Evolutionary conservation across 1,284 basidiomycete species (phyloP), one percentile per base, ranked within the genome.

Genomic region (Vanrija sp.): DNA sequence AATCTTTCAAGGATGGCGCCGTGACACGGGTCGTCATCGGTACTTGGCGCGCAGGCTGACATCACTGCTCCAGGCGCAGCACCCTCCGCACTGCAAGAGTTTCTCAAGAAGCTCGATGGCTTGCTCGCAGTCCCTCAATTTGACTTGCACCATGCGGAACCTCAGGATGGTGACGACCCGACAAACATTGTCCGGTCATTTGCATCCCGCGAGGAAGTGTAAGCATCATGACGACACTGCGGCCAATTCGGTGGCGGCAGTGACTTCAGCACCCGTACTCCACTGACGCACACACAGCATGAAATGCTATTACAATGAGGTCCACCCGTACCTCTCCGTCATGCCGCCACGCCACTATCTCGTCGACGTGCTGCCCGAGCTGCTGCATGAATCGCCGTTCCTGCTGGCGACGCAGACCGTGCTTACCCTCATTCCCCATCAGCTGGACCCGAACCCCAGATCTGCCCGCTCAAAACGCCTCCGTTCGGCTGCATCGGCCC

Each of bases 251-350:
- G 10, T 5, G 10, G 25, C 12, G 25, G 12, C 31, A 31, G 12
- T 31, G 16, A 35, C 2, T 44, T 23, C 36, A n/a, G 35, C 5
- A 12, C 18, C 31, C 9, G 15, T 12, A 14, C 8, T 27, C 47
- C 35, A 24, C 48, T 59, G 39, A 52, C 35, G n/a, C 22, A 31
- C 18, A 36, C 10, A 4, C 41, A 75, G 75, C 24, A 54, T 76
- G 22, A 56, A 61, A 24, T 66, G 64, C 42, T 76, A 77, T 55
- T 76, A 75, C 60, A 67, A 66, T 38, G 74, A 76, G 25, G 67
- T 76, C 16, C 75, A 77, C 54, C 68, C 73, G 1, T 76, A 69
- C 63, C 61, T 73, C 8, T 62, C 75, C 9, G 63, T 76, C 45
- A 66, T 76, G 54, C 76, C 76, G 2, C 66, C 69, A 0, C 64